Evolutionary conservation across 1,284 basidiomycete genomes (phyloP), one percentile per base, ranked within the genome.

Genomic region (Ganoderma resinaceum): DNA sequence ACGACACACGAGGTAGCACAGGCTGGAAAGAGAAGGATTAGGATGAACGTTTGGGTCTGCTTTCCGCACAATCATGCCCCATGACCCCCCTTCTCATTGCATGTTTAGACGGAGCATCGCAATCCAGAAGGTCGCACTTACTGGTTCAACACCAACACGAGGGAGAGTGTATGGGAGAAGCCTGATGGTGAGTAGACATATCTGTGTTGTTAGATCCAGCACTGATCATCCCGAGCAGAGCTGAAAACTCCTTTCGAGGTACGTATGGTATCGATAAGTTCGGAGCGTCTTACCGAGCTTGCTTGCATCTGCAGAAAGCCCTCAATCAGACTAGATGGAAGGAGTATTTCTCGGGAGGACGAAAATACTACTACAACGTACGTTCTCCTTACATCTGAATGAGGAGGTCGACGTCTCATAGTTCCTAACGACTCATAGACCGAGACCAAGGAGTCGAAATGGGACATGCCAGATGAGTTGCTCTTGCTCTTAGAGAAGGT

Each of bases 311-410:
- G 16, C 73, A 96, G 93, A 89, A 90, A 76, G 95, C 95, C n/a
- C 82, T 97, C 67, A 90, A 87, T 52, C 86, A 94, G 80, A 96
- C 95, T 20, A 87, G 89, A 79, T 98, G 96, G 96, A 97, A 96
- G 76, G 95, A 97, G 80, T 97, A 97, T 78, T 92, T 93, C 72
- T 94, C 94, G 5, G 89, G 94, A 64, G 95, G 95, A 33, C 84
- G 95, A 71, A 96, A 96, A 72, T 98, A 97, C 81, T 98, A 96
- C 81, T 96, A 97, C 74, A 94, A 98, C 77, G 92, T 94, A 68
- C 67, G 89, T 80, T 38, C 16, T 33, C 1, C 29, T 37, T 46
- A 58, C 68, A 16, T 49, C 29, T 37, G 18, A 16, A 9, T 40
- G 43, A 23, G 9, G 35, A 29, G n/a, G 26, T 35, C n/a, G 42